Evolutionary conservation across 805 yeast species (phyloP), one percentile per base, ranked within the genome.

Genomic region (Cyberlindnera xylosilytica): DNA sequence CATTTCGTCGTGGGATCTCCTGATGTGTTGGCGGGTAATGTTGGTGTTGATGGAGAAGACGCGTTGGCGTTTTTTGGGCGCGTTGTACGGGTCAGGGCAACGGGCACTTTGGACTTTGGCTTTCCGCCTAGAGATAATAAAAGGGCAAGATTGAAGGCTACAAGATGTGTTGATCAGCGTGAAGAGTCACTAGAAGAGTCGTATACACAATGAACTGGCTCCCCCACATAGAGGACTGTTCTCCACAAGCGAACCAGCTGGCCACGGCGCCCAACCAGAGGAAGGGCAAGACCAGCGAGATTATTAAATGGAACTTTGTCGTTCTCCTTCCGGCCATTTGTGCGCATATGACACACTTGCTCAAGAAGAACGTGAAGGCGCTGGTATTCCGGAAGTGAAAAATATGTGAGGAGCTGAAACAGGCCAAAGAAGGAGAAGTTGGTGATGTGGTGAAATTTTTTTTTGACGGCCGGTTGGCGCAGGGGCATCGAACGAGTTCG

Each of bases 251-350:
- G 61, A 57, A 57, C 61, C 56, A 42, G 45, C 49, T 43, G 49
- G 46, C 44, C 49, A 42, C 42, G 28, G 29, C 29, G 12, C 27
- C 32, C 19, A 5, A 10, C 29, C 8, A 26, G n/a, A 12, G n/a
- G 29, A 26, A 13, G 24, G 24, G 24, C 24, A 40, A 44, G 45
- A 44, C 48, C 47, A 47, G 48, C 44, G 51, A 45, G 60, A 57
- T 57, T 55, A 52, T 55, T 37, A 48, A 52, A 48, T 50, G 57
- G 60, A 38, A 12, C 6, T 38, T 45, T 30, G 11, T 49, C 39
- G 36, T 26, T 57, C 61, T 57, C 51, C 61, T 54, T 53, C 53
- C 58, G 47, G 60, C 61, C 61, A 57, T 57, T 57, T 57, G 36
- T 57, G 57, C 60, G 51, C 55, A 36, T 35, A 28, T 36, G 42